These are phyloP conservation scores for Neofusicoccum laricinum DNA, from an alignment of 2,329 filamentous ascomycete genomes.

Conservation along the genomic window DNA sequence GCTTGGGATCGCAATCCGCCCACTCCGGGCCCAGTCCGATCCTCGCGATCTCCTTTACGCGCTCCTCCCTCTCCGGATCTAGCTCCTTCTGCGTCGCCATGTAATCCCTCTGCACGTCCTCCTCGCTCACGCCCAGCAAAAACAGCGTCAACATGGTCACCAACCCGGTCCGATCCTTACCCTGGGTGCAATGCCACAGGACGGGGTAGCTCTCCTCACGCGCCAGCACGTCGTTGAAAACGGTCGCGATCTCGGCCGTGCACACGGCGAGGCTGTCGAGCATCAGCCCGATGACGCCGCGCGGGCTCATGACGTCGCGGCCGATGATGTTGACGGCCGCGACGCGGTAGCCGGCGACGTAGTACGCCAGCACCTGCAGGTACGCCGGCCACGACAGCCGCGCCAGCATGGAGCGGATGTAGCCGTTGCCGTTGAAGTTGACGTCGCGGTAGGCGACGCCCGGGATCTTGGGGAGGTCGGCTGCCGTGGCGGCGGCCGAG, in stretches of 20 bases:
- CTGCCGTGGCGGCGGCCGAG: conserved; percentile 43
- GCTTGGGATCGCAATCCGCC: conserved; percentile 40
- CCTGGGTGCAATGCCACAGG: conserved; percentile 81
- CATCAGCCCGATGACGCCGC: conserved; percentile 69
- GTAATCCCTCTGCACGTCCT: conserved; percentile 71
- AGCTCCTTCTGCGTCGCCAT: conserved; percentile 62
- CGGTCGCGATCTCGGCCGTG: conserved; percentile 56
- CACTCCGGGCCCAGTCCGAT: conserved; percentile 68
- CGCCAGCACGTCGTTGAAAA: conserved; percentile 49
- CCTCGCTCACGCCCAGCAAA: conserved; percentile 54
- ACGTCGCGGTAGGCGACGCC: conserved; percentile 64
- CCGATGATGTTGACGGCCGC: conserved; percentile 69
- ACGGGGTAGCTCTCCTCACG: conserved; percentile 56
- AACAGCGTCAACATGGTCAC: conserved; percentile 67
- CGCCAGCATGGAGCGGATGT: conserved; percentile 66
- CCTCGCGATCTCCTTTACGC: conserved; percentile 64
- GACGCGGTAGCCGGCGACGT: conserved; percentile 64
- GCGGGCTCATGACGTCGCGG: conserved; percentile 66
- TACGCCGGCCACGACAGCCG: conserved; percentile 67
- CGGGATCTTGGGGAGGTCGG: conserved; percentile 59
- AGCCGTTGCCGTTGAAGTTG: conserved; percentile 70
- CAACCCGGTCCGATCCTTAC: conserved; percentile 80
- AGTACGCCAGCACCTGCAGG: conserved; percentile 61
- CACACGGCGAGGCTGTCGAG: conserved; percentile 68
- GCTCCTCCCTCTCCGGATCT: conserved; percentile 57